Evolutionary conservation across 2,329 filamentous ascomycete genomes (phyloP), one percentile per base, ranked within the genome.

Genomic region (Herpotrichia juniperi): DNA sequence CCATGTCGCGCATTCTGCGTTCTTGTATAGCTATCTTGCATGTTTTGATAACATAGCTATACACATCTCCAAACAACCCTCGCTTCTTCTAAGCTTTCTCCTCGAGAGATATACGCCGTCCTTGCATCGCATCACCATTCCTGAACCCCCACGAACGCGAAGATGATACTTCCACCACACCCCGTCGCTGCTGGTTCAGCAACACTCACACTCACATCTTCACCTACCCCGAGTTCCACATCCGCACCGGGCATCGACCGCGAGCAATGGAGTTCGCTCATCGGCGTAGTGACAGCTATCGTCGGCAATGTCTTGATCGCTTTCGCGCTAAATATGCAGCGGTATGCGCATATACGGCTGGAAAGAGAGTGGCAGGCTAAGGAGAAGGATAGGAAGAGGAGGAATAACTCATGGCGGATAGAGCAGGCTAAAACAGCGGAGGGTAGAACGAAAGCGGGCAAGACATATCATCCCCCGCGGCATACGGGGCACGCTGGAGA

Each of bases 271-370:
- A 96, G 92, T 42, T 96, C 92, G 22, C 80, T 97, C 48, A 97
- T 99, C 68, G 94, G 94, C 63, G 97, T 99, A 67, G 76, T 93
- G 48, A 96, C 93, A 2, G 93, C 94, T 45, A 96, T 99, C 66
- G 83, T 89, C 46, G 94, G 94, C 50, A 99, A 99, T 67, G 80
- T 97, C 28, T 83, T 99, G 47, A 97, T 99, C 61, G 96, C 93
- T 1, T 87, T 99, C 57, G 94, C 94, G 11, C 84, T 99, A 55
- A 99, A 99, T 70, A 93, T 96, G 44, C 94, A 99, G 75, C 87
- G 94, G 59, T 97, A 97, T 72, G 93, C 94, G 28, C 94, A 99
- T 70, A 91, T 94, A 51, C 85, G 88, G 50, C 82, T 99, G 56
- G 86, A 91, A 56, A 83, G 87, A 62, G 87, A 93, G 71, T 85